Percentiles rank a stretch among this genome's conserved stretches.
Evolutionary conservation across 108 stramenopile genomes (phyloP).

Genomic region (Cyclotella cryptica): DNA sequence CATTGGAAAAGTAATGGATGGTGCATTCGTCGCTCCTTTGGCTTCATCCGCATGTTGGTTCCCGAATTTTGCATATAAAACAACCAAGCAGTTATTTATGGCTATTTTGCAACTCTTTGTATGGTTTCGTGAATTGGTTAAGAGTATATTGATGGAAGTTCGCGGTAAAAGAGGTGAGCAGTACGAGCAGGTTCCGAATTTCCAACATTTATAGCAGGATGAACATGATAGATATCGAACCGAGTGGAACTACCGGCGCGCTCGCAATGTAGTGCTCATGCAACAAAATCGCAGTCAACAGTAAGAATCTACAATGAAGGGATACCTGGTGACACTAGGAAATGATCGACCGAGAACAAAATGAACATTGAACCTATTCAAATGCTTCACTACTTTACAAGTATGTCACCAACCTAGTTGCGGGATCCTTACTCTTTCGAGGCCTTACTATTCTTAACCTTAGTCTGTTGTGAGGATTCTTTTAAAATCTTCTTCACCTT

Average conservation of each 20-base stretch:
- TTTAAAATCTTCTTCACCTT: conserved; percentile 22
- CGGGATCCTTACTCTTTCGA: not conserved
- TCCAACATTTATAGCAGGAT: conserved; percentile 3
- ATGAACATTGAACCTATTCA: too few species aligned
- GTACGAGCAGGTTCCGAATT: conserved; percentile 28
- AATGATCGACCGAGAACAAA: too few species aligned
- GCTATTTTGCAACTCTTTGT: conserved; percentile 24
- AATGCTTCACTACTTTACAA: not conserved
- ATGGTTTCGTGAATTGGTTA: conserved; percentile 36
- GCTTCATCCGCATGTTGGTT: conserved; percentile 42
- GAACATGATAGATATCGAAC: not conserved
- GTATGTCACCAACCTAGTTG: not conserved
- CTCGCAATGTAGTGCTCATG: not conserved
- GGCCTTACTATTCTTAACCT: conserved; percentile 1
- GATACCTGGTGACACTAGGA: too few species aligned
- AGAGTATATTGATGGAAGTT: conserved; percentile 2
- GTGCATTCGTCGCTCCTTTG: conserved; percentile 53
- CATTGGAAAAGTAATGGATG: conserved; percentile 30
- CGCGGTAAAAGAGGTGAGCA: conserved; percentile 17
- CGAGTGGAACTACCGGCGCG: not conserved
- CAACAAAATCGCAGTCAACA: not conserved
- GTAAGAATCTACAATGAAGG: too few species aligned
- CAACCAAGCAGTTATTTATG: conserved; percentile 29
- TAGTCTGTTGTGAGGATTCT: not conserved
- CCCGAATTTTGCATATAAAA: conserved; percentile 53